These are phyloP conservation scores for Afroboletus lepidellus DNA, from an alignment of 1,284 basidiomycete genomes.

Conservation along the genomic window DNA sequence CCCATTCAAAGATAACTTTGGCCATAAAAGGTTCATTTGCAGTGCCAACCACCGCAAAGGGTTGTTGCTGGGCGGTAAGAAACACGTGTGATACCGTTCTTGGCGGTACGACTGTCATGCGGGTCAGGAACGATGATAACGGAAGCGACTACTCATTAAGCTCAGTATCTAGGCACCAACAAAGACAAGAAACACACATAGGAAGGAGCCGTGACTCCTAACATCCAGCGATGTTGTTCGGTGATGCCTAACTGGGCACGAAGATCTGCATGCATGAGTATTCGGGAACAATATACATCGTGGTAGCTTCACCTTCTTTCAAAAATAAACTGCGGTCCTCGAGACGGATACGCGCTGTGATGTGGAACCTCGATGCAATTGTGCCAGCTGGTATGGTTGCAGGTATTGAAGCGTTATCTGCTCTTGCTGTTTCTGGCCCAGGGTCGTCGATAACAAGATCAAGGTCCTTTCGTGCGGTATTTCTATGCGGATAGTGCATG, in stretches of 20 bases:
- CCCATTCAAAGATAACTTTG: conserved; percentile 54
- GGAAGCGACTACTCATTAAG: conserved; percentile 17
- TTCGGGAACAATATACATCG: neutral
- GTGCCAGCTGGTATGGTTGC: conserved; percentile 19
- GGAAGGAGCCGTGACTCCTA: conserved; percentile 64
- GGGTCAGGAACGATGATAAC: conserved; percentile 50
- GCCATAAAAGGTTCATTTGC: conserved; percentile 64
- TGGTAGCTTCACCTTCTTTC: conserved; percentile 44
- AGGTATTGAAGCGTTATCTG: conserved; percentile 2
- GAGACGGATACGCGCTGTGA: conserved; percentile 58
- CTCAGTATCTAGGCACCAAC: neutral
- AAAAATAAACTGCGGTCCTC: conserved; percentile 65
- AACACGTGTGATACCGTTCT: conserved; percentile 33
- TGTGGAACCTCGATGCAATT: conserved; percentile 59
- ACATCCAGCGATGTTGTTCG: conserved; percentile 70
- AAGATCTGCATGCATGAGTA: conserved; percentile 37
- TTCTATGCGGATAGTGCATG: conserved; percentile 49
- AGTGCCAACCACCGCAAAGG: conserved; percentile 57
- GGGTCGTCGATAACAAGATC: conserved; percentile 27
- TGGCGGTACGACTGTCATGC: conserved; percentile 42
- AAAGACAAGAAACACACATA: conserved; percentile 50
- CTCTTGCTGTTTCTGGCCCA: neutral
- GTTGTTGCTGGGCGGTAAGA: conserved; percentile 44
- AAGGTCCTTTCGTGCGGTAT: conserved; percentile 37
- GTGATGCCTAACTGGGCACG: conserved; percentile 33